Evolutionary conservation across 257 asterid genomes (phyloP).

Genomic region (Gynochthodes officinalis): DNA sequence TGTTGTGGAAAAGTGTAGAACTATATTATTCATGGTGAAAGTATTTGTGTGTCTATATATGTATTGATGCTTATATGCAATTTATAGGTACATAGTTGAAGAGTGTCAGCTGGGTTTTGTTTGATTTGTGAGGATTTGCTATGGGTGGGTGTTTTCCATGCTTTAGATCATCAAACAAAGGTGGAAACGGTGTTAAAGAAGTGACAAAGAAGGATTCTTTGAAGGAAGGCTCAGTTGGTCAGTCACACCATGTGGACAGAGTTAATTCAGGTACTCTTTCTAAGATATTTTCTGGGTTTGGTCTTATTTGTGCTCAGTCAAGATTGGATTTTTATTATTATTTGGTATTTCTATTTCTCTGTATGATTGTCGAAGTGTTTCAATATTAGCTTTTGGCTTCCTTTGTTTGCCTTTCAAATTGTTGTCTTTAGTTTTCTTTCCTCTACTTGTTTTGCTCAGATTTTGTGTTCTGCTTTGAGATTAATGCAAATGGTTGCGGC

Average conservation of each 20-base stretch:
- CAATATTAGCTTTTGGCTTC: neutral
- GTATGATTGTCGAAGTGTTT: neutral
- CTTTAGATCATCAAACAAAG: constrained; percentile 71
- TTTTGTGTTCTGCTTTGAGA: neutral
- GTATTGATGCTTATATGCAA: constrained; percentile 18
- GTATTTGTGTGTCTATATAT: constrained; percentile 10
- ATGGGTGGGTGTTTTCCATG: constrained; percentile 94
- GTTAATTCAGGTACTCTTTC: constrained; percentile 61
- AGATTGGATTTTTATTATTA: constrained; percentile 13
- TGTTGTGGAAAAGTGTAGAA: constrained; percentile 33
- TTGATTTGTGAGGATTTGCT: constrained; percentile 39
- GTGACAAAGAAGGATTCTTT: constrained; percentile 60
- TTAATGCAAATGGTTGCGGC: neutral
- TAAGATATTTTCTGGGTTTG: constrained; percentile 12
- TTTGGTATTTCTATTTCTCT: neutral
- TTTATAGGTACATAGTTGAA: constrained; percentile 13
- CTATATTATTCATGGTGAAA: constrained; percentile 19
- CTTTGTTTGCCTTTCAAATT: neutral
- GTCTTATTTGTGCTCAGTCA: constrained; percentile 17
- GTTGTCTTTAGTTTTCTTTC: neutral
- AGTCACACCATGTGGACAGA: constrained; percentile 49
- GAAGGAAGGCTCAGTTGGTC: constrained; percentile 59
- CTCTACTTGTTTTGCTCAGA: neutral
- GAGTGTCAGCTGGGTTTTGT: constrained; percentile 40
- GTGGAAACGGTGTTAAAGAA: constrained; percentile 54